phyloP scores from a whole-genome alignment of 768 basidiomycete genomes.

The Mycena haematopus region DNA sequence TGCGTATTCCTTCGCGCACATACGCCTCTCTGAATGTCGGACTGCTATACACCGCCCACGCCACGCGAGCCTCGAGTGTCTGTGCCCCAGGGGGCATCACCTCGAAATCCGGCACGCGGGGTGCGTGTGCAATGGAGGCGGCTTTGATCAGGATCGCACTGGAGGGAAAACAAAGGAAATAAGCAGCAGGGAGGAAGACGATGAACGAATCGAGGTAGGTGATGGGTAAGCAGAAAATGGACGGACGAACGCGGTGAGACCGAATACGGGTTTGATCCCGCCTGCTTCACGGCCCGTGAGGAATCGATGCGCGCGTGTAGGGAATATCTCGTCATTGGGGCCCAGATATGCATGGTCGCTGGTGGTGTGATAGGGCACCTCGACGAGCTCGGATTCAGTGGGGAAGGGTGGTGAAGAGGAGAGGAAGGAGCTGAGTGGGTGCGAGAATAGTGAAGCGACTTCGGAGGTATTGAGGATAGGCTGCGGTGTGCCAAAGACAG shows the following conservation, averaged over 20 bases:
- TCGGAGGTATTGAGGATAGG: constrained; percentile 82
- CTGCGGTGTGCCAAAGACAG: constrained; percentile 44
- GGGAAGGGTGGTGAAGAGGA: constrained; percentile 63
- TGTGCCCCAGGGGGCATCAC: constrained; percentile 43
- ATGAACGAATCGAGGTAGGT: neutral
- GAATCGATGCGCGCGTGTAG: constrained; percentile 72
- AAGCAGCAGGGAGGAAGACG: neutral
- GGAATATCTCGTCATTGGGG: constrained; percentile 41
- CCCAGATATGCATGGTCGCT: constrained; percentile 58
- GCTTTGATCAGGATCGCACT: constrained; percentile 55
- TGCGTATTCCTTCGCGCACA: constrained; percentile 42
- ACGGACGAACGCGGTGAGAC: constrained; percentile 78
- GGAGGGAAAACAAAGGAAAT: neutral
- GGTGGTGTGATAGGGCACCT: constrained; percentile 70
- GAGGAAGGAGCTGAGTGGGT: constrained; percentile 80
- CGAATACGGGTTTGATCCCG: constrained; percentile 89
- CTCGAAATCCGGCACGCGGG: constrained; percentile 51
- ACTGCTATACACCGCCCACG: constrained; percentile 48
- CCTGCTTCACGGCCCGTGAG: constrained; percentile 85
- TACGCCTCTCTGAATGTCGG: constrained; percentile 47
- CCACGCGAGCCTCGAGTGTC: constrained; percentile 46
- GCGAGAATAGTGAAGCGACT: constrained; percentile 84
- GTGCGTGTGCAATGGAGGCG: constrained; percentile 51
- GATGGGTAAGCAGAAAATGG: neutral
- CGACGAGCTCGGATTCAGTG: constrained; percentile 56